A percentile compares a stretch with the other conserved stretches of the same genome.
phyloP scores from a whole-genome alignment of 2,329 filamentous ascomycete genomes.

The Monilinia fructigena region DNA sequence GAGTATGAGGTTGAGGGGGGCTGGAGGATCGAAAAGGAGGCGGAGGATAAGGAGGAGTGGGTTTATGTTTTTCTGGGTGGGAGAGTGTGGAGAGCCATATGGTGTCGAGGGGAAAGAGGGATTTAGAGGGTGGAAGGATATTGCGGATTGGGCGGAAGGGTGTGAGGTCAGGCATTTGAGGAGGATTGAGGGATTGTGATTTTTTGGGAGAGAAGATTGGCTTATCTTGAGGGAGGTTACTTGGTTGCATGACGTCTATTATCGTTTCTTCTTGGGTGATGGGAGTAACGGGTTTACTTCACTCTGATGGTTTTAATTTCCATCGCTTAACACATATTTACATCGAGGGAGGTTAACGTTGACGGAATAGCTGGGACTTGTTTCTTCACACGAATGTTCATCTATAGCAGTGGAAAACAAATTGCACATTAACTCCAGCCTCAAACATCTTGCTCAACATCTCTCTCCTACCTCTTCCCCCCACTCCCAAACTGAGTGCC shows the following conservation, averaged over 20 bases:
- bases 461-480: neutral
- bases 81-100: constrained; percentile 27
- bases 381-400: neutral
- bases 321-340: neutral
- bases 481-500: neutral
- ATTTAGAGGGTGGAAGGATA: constrained; percentile 25
- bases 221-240: neutral
- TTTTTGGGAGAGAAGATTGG: neutral
- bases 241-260: neutral
- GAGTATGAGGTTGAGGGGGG: constrained; percentile 26
- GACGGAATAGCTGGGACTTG: neutral
- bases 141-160: constrained; percentile 26
- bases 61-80: constrained; percentile 29
- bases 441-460: neutral
- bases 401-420: neutral
- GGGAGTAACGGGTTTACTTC: neutral
- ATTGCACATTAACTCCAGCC: neutral
- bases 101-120: constrained; percentile 25
- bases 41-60: constrained; percentile 29
- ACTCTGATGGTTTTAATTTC: too few relatives aligned
- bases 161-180: constrained; percentile 29
- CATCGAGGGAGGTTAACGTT: neutral
- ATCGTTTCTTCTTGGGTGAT: neutral
- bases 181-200: constrained; percentile 18
- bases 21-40: constrained; percentile 31